Percentiles rank a stretch among this genome's conserved stretches.
phyloP scores from a whole-genome alignment of 2,329 filamentous ascomycete genomes.

The Chaetoscypha palmicola region DNA sequence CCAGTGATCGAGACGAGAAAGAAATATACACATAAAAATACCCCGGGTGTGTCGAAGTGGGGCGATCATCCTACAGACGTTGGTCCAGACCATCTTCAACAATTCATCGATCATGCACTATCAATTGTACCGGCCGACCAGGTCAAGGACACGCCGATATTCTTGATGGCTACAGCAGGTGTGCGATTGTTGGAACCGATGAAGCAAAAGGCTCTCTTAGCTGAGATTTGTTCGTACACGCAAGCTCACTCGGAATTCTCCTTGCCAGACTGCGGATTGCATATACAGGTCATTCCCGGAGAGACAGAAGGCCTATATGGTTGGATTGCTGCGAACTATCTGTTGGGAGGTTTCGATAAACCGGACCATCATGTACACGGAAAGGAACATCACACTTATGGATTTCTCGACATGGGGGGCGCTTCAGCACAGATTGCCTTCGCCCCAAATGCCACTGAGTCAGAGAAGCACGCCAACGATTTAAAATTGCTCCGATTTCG shows the following conservation, averaged over 20 bases:
- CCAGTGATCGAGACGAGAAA: slow-evolving; percentile 79
- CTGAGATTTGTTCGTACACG: slow-evolving; percentile 77
- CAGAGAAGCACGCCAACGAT: slow-evolving; percentile 81
- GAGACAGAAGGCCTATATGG: slow-evolving; percentile 95
- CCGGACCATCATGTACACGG: slow-evolving; percentile 71
- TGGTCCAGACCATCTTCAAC: slow-evolving; percentile 72
- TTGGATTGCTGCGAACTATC: slow-evolving; percentile 95
- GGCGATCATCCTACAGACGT: slow-evolving; percentile 68
- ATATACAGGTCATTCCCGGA: slow-evolving; percentile 91
- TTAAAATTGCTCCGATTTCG: slow-evolving; percentile 80
- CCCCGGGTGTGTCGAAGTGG: slow-evolving; percentile 88
- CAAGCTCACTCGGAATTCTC: slow-evolving; percentile 70
- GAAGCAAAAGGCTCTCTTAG: slow-evolving; percentile 66
- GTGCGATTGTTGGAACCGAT: slow-evolving; percentile 76
- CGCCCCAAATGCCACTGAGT: slow-evolving; percentile 86
- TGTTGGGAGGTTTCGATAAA: slow-evolving; percentile 82
- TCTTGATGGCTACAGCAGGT: slow-evolving; percentile 90
- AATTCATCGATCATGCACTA: slow-evolving; percentile 75
- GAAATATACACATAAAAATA: slow-evolving; percentile 87
- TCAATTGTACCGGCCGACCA: slow-evolving; percentile 69
- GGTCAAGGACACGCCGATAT: slow-evolving; percentile 80
- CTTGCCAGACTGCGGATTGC: slow-evolving; percentile 79
- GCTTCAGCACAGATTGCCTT: slow-evolving; percentile 98
- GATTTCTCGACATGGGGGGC: slow-evolving; percentile 97
- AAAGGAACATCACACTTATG: slow-evolving; percentile 88